Conservation (phyloP, 2,329 filamentous ascomycete species). For the Colletotrichum sojae region DNA sequence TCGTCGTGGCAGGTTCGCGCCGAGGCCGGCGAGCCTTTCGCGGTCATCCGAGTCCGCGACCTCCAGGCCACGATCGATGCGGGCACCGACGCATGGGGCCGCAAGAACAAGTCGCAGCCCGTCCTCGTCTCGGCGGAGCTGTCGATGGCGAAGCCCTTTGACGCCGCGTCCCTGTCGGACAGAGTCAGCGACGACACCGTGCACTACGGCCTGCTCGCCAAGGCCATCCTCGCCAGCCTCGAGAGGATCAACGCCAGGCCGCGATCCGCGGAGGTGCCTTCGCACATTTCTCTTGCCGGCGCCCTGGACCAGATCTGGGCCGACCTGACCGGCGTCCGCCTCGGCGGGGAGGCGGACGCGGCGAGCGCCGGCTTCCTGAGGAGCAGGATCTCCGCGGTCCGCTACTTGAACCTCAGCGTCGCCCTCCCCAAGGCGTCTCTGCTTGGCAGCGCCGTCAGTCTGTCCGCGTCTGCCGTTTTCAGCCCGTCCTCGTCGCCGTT, state of each 20-base stretch:
- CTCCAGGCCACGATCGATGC: constrained; percentile 70
- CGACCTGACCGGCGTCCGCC: constrained; percentile 47
- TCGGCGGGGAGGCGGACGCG: constrained; percentile 38
- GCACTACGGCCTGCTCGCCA: constrained; percentile 81
- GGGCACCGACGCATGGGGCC: constrained; percentile 79
- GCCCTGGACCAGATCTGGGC: constrained; percentile 50
- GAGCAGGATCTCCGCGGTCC: constrained; percentile 49
- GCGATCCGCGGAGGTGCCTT: not conserved
- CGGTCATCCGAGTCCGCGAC: constrained; percentile 73
- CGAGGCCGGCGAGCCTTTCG: constrained; percentile 60
- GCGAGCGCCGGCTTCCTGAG: constrained; percentile 47
- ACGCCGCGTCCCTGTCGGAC: constrained; percentile 70
- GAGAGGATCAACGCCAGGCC: constrained; percentile 44
- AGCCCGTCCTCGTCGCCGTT: not conserved
- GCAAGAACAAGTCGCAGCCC: constrained; percentile 71
- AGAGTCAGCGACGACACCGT: constrained; percentile 78
- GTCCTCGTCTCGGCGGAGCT: constrained; percentile 72
- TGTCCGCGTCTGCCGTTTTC: constrained; percentile 49
- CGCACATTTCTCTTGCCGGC: constrained; percentile 1
- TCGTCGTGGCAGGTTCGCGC: constrained; percentile 54
- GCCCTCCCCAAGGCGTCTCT: constrained; percentile 78
- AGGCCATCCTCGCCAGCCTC: constrained; percentile 69
- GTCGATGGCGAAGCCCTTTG: constrained; percentile 69
- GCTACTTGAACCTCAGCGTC: constrained; percentile 66
- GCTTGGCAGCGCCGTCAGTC: constrained; percentile 71